phyloP scores from a whole-genome alignment of 495 filamentous ascomycete species.

The Chaetomidium leptoderma region DNA sequence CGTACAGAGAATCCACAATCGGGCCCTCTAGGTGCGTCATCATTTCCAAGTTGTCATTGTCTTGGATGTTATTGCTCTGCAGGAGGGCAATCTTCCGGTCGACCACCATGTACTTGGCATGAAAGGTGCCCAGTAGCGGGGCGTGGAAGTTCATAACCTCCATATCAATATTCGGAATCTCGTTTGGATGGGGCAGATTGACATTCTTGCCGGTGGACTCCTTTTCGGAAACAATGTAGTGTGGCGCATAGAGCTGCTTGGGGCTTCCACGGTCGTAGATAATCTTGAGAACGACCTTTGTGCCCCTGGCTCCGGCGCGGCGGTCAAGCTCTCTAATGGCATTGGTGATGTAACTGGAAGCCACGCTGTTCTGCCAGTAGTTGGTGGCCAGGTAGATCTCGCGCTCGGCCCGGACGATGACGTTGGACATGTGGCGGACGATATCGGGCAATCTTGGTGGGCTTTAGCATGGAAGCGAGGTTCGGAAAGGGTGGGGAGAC shows the following conservation, averaged over 20 bases:
- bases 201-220: constrained; percentile 56
- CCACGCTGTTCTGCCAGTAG: constrained; percentile 67
- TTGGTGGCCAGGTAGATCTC: constrained; percentile 73
- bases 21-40: constrained; percentile 71
- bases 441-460: constrained; percentile 57
- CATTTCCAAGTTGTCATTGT: constrained; percentile 78
- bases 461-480: constrained; percentile 9
- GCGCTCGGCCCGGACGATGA: constrained; percentile 65
- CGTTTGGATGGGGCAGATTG: constrained; percentile 53
- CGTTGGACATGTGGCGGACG: constrained; percentile 67
- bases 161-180: constrained; percentile 67
- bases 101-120: constrained; percentile 72
- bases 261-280: constrained; percentile 69
- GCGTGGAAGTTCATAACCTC: constrained; percentile 71
- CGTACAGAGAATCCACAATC: constrained; percentile 70
- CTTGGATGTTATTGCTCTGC: constrained; percentile 74
- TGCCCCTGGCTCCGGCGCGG: constrained; percentile 55
- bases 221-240: constrained; percentile 53
- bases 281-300: constrained; percentile 63
- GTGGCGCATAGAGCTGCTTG: constrained; percentile 60
- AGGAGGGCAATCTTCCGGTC: constrained; percentile 63
- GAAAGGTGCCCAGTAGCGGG: constrained; percentile 69
- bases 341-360: constrained; percentile 62
- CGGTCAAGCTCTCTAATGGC: constrained; percentile 63
- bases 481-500: constrained; percentile 7